These are phyloP conservation scores for Mortierella polycephala DNA, from an alignment of 371 early-diverging fungal species.

Conservation along the genomic window DNA sequence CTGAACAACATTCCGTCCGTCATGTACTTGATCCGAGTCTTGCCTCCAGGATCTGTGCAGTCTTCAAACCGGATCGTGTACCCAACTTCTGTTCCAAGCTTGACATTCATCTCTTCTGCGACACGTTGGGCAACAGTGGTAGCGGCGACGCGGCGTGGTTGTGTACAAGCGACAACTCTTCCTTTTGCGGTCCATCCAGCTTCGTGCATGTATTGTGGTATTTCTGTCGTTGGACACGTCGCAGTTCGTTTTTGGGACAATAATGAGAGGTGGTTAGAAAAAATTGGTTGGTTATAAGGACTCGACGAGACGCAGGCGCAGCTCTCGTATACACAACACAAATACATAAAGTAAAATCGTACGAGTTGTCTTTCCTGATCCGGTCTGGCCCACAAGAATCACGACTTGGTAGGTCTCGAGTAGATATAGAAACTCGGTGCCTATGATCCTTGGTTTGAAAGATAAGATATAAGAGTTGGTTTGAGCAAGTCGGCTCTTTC, in stretches of 20 bases:
- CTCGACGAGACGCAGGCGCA: too few species aligned
- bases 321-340: too few species aligned
- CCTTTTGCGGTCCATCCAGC: constrained; percentile 71
- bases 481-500: neutral
- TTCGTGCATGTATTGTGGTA: constrained; percentile 85
- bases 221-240: constrained; percentile 56
- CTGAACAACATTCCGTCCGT: constrained; percentile 94
- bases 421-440: constrained; percentile 64
- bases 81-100: constrained; percentile 81
- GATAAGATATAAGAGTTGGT: neutral
- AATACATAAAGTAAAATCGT: constrained; percentile 26
- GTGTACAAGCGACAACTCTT: constrained; percentile 82
- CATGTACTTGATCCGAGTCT: constrained; percentile 83
- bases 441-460: constrained; percentile 26
- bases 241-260: neutral
- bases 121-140: constrained; percentile 90
- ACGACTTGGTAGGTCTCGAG: constrained; percentile 76
- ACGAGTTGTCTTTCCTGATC: constrained; percentile 91
- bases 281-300: neutral
- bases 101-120: constrained; percentile 72
- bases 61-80: constrained; percentile 90
- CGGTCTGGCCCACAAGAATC: constrained; percentile 85
- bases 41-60: constrained; percentile 56
- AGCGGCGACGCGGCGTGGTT: constrained; percentile 94
- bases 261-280: neutral